Evolutionary conservation across 257 asterid species (phyloP), one percentile per base, ranked within the genome.

Genomic region (Vinca minor): DNA sequence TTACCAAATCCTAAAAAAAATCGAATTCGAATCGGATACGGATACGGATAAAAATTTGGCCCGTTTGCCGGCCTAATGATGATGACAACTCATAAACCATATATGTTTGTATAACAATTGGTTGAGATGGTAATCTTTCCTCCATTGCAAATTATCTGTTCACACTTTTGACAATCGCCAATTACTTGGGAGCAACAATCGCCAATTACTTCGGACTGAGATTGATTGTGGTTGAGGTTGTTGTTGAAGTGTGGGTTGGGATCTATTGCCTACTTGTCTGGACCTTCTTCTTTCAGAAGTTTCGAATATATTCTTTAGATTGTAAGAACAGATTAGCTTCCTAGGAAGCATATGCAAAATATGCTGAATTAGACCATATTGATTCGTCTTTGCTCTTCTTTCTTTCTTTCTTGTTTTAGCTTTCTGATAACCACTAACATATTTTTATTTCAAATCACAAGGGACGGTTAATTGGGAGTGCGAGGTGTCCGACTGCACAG

Each of bases 271-370:
- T 8, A 8, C 42, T 38, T 34, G 17, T 62, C 23, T 28, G 44
- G 4, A 1, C 29, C 68, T 47, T 63, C 21, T 39, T 63, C 21
- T 39, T n/a, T 20, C 32, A 31, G 4, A 47, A 63, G 47, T 31
- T 20, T 11, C 47, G 47, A 63, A 63, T 63, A n/a, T 47, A 26
- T 31, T 45, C 56, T 18, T 45, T 18, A 3, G 2, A 34, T 9
- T 17, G n/a, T 8, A 35, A 35, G 38, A 34, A 58, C 34, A 36
- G 21, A 26, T 38, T 21, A 59, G 21, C 49, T 44, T 15, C 8
- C 42, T 31, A 18, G 23, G 45, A 2, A 11, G 58, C 68, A 31
- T 39, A 48, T 48, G 68, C 47, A 46, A 47, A 46, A 63, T 32
- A 20, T 63, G 67, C 34, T 47, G 7, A 31, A 31, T 1, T 31